phyloP scores from a whole-genome alignment of 129 eudicot species.

The Tanacetum coccineum region DNA sequence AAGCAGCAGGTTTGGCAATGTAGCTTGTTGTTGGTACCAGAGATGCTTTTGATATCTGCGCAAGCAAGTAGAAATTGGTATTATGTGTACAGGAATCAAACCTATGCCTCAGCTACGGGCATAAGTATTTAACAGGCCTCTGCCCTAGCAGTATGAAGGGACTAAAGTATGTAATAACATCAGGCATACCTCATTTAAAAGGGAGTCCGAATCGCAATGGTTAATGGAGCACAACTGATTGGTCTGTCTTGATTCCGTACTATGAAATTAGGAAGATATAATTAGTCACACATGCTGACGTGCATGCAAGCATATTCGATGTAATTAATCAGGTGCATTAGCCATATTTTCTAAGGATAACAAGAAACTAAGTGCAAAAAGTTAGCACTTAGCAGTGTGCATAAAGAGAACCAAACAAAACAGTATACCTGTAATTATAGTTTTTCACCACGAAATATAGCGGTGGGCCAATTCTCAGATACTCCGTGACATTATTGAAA shows the following conservation, averaged over 20 bases:
- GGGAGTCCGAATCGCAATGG: slow-evolving; percentile 89
- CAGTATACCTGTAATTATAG: slow-evolving; percentile 63
- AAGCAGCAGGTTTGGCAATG: slow-evolving; percentile 98
- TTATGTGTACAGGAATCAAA: too few relatives aligned
- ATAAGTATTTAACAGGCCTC: background rate
- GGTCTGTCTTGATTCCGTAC: slow-evolving; percentile 87
- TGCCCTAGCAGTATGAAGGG: too few relatives aligned
- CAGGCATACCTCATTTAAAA: slow-evolving; percentile 72
- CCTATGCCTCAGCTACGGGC: background rate
- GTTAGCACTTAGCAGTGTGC: background rate
- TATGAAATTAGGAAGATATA: slow-evolving; percentile 27
- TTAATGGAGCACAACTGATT: slow-evolving; percentile 92
- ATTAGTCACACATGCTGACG: background rate
- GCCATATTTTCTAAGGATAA: background rate
- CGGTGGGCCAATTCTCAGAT: slow-evolving; percentile 94
- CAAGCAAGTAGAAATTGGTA: background rate
- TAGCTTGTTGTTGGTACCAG: slow-evolving; percentile 76
- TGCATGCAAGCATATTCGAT: background rate
- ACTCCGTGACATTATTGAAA: slow-evolving; percentile 69
- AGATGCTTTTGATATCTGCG: slow-evolving; percentile 87
- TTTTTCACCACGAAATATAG: slow-evolving; percentile 87
- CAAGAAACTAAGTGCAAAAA: slow-evolving; percentile 5
- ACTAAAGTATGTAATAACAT: background rate
- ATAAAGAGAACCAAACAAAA: background rate
- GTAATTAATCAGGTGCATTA: too few relatives aligned